Conservation (phyloP, 768 basidiomycete genomes). For the Kockovaella imperatae region DNA sequence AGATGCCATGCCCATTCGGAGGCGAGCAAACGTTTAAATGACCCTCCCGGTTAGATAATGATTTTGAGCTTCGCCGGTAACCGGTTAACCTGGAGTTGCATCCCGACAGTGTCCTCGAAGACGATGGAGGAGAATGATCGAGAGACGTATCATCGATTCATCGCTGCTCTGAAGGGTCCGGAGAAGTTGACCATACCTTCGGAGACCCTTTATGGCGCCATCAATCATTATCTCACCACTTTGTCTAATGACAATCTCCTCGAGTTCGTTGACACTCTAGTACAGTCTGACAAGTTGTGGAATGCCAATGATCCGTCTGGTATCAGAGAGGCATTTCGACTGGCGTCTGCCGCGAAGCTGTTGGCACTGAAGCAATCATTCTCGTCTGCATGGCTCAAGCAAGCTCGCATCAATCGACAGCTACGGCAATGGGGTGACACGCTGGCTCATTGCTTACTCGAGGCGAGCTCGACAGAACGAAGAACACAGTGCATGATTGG, state of each 20-base stretch:
- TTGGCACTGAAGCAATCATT: too few species aligned
- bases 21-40: too few species aligned
- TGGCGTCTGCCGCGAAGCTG: conserved; percentile 4
- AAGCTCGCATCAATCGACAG: too few species aligned
- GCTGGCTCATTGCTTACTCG: too few species aligned
- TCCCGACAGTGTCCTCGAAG: background rate
- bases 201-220: conserved; percentile 21
- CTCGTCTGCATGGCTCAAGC: too few species aligned
- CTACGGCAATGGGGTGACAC: too few species aligned
- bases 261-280: conserved; percentile 5
- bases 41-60: background rate
- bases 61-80: background rate
- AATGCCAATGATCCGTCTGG: background rate
- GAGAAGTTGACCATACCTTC: conserved; percentile 8
- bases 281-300: too few species aligned
- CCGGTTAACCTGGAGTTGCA: background rate
- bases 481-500: too few species aligned
- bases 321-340: conserved; percentile 8
- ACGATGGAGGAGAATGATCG: background rate
- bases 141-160: background rate
- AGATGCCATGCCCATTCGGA: too few species aligned
- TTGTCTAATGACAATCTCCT: conserved; percentile 2
- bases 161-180: background rate
- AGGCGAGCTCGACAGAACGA: too few species aligned
- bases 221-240: conserved; percentile 28